Percentiles rank a stretch among this genome's conserved stretches.
phyloP scores from a whole-genome alignment of 305 asterid genomes.

The Fraxinus nigra region DNA sequence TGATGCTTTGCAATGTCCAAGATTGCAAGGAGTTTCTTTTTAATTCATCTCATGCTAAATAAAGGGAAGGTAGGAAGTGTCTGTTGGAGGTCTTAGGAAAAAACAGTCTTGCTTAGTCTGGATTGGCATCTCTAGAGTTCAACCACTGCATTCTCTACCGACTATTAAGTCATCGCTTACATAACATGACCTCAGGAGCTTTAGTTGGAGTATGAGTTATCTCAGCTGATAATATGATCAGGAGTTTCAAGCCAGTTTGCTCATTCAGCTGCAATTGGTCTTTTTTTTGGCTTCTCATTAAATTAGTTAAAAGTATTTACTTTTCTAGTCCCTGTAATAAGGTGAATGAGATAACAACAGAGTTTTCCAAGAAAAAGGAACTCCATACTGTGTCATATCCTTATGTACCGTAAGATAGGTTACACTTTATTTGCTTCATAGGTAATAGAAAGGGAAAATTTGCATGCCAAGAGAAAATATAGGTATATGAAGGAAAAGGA shows the following conservation, averaged over 20 bases:
- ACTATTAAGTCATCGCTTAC: background rate
- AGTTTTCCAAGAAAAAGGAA: background rate
- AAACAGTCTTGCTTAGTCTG: slow-evolving; percentile 8
- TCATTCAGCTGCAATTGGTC: background rate
- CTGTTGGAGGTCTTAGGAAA: background rate
- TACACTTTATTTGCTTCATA: background rate
- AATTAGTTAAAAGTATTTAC: background rate
- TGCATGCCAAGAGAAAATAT: background rate
- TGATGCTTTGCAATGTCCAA: background rate
- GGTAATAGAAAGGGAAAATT: background rate
- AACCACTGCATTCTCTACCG: background rate
- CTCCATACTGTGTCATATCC: background rate
- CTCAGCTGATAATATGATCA: background rate
- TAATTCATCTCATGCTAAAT: background rate
- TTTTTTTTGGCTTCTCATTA: background rate
- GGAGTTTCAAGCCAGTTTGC: background rate
- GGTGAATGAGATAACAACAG: background rate
- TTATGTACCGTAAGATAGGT: background rate
- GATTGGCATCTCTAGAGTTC: background rate
- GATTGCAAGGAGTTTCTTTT: background rate
- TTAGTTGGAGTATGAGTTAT: background rate
- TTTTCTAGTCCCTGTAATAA: background rate
- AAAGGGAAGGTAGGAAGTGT: slow-evolving; percentile 1
- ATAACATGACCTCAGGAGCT: background rate
- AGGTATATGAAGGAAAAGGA: background rate